Evolutionary conservation across 176 grass and related monocot species (phyloP).

Genomic region (Saccharum officinarum): DNA sequence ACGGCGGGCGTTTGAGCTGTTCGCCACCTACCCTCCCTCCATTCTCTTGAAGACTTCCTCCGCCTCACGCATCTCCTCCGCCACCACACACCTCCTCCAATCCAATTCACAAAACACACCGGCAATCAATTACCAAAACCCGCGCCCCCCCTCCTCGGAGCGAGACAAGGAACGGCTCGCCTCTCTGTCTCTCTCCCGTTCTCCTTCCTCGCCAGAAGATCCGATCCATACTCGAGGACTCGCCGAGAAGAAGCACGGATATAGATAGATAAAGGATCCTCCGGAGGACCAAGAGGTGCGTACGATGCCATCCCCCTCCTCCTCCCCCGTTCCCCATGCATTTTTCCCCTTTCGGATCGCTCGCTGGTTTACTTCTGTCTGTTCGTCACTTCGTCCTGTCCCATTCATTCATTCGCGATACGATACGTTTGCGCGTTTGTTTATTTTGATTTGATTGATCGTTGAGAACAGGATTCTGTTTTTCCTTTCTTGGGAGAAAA

Average conservation of each 20-base stretch:
- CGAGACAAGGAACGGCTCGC: background rate
- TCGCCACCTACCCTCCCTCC: conserved; percentile 29
- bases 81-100: background rate
- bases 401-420: background rate
- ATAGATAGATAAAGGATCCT: background rate
- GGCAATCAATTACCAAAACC: background rate
- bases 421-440: background rate
- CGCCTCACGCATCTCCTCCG: background rate
- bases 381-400: background rate
- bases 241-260: background rate
- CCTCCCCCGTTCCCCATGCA: too few relatives aligned
- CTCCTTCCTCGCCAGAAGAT: background rate
- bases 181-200: background rate
- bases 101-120: background rate
- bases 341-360: background rate
- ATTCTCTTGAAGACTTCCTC: background rate
- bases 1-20: conserved; percentile 27
- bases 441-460: background rate
- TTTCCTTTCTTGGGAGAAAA: background rate
- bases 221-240: background rate
- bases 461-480: too few relatives aligned
- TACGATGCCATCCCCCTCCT: background rate
- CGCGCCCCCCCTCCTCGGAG: background rate
- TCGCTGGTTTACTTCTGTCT: background rate
- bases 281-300: background rate